phyloP scores from a whole-genome alignment of 2,329 filamentous ascomycete species.

The Penicillium corylophilum region DNA sequence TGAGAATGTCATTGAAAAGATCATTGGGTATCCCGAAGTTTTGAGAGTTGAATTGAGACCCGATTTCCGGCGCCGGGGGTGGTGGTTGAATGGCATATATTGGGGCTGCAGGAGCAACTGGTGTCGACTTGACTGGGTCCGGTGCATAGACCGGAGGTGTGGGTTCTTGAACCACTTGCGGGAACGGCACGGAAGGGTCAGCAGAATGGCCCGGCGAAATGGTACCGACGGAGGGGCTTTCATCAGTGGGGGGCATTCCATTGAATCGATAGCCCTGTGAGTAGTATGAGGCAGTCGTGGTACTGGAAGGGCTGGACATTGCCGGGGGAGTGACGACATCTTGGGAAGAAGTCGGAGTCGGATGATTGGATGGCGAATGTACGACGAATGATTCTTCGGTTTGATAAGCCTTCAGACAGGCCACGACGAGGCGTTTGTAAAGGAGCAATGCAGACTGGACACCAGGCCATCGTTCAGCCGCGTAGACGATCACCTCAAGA shows the following conservation, averaged over 20 bases:
- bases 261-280: constrained; percentile 34
- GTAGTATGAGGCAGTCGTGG: constrained; percentile 35
- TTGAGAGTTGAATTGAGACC: constrained; percentile 23
- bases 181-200: constrained; percentile 29
- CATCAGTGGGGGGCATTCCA: constrained; percentile 22
- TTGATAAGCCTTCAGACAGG: constrained; percentile 86
- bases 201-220: constrained; percentile 36
- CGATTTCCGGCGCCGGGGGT: constrained; percentile 11
- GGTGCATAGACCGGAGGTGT: constrained; percentile 20
- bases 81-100: constrained; percentile 19
- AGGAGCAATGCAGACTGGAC: constrained; percentile 80
- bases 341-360: constrained; percentile 41
- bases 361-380: constrained; percentile 48
- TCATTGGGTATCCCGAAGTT: constrained; percentile 20
- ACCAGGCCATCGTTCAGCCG: constrained; percentile 87
- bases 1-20: constrained; percentile 27
- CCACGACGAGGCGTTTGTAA: constrained; percentile 80
- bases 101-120: constrained; percentile 8
- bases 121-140: constrained; percentile 21
- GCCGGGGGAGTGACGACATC: constrained; percentile 41
- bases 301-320: constrained; percentile 43
- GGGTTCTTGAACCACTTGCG: constrained; percentile 22
- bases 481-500: constrained; percentile 74
- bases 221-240: constrained; percentile 31
- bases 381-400: constrained; percentile 54